Evolutionary conservation across 495 filamentous ascomycete genomes (phyloP), one percentile per base, ranked within the genome.

Genomic region (Aeminium ludgeri): DNA sequence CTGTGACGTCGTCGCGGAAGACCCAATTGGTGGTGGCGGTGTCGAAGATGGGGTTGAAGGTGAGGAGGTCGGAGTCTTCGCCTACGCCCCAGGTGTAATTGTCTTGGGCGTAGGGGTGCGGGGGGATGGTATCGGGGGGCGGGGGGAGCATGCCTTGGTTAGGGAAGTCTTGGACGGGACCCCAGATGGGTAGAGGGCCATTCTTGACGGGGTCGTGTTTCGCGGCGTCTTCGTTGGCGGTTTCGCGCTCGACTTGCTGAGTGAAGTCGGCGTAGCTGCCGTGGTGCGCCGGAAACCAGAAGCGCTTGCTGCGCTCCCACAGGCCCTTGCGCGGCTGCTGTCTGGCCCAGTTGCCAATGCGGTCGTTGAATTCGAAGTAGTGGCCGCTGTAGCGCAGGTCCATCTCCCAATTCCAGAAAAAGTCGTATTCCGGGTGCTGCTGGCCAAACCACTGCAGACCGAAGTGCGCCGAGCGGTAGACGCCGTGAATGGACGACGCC

Each of bases 331-430:
- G 66, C 11, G 71, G 70, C 48, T 75, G 69, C 36, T 61, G 55
- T 38, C 62, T 64, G 18, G 70, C 70, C 56, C 65, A 69, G 13
- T 61, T 55, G 34, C 61, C 40, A 17, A 72, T 40, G 13, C 54
- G 50, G 50, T 60, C 59, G 41, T 70, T 61, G 52, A 68, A 67
- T 45, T 69, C 64, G 46, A 68, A 71, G 36, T 69, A 66, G 53
- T 74, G 66, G 35, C 71, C 70, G 20, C 59, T 63, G 53, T 71
- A 70, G 35, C 71, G 62, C 46, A 72, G 50, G 58, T 75, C 71
- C 63, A 75, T 69, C 57, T 75, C 71, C 61, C 70, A 63, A 47
- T 75, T 72, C 71, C 71, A 75, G 51, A 65, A 60, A 55, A 68
- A 71, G 49, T 75, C 71, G 46, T 72, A 75, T 41, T 74, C 68